Conservation (phyloP, 2,329 filamentous ascomycete species). For the Furcasterigmium sp. region DNA sequence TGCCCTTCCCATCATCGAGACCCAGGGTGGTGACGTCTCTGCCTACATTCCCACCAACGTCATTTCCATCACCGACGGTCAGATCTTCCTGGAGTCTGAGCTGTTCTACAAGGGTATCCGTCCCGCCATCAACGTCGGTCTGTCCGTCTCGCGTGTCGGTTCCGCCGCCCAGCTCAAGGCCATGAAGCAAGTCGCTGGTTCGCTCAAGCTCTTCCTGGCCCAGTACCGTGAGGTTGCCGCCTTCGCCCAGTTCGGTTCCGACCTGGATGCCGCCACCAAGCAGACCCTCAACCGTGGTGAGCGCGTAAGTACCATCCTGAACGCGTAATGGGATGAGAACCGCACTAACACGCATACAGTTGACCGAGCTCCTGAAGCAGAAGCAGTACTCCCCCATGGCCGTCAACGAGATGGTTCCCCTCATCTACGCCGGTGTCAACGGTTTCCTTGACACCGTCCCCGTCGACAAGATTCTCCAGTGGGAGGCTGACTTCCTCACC, state of each 20-base stretch:
- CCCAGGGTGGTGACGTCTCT: conserved; percentile 99
- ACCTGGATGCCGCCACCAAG: conserved; percentile 98
- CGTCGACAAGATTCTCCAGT: conserved; percentile 84
- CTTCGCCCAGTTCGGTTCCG: conserved; percentile 99
- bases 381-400: conserved; percentile 99
- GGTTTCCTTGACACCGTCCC: conserved; percentile 86
- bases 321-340: neutral
- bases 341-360: conserved; percentile 31
- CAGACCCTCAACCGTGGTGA: conserved; percentile 98
- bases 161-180: conserved; percentile 99
- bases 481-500: conserved; percentile 91
- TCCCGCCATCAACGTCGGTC: conserved; percentile 99
- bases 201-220: conserved; percentile 99
- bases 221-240: conserved; percentile 99
- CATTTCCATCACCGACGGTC: conserved; percentile 99
- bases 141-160: conserved; percentile 99
- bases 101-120: conserved; percentile 99
- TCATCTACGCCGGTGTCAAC: conserved; percentile 99
- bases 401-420: conserved; percentile 99
- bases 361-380: conserved; percentile 98
- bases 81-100: conserved; percentile 99
- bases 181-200: conserved; percentile 99
- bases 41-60: conserved; percentile 99
- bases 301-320: conserved; percentile 60
- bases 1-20: conserved; percentile 96